phyloP scores from a whole-genome alignment of 2,329 filamentous ascomycete genomes.

The Cercospora canescens region DNA sequence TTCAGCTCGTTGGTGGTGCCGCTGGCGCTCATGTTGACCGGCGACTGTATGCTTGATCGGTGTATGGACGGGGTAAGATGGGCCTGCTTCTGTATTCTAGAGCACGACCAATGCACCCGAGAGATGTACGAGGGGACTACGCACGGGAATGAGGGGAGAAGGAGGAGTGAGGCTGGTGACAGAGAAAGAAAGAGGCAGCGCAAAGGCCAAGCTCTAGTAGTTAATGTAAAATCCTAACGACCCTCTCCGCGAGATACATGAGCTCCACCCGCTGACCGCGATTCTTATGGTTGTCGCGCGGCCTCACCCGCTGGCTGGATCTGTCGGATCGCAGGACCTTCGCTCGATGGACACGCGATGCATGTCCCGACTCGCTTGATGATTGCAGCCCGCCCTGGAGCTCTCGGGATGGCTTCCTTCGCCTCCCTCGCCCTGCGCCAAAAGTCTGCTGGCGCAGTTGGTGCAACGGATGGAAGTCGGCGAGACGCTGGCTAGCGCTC shows the following conservation, averaged over 20 bases:
- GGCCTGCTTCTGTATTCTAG: neutral
- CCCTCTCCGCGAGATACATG: neutral
- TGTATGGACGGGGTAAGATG: neutral
- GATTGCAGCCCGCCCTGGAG: neutral
- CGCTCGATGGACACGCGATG: neutral
- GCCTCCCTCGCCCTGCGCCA: neutral
- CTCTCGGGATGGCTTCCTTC: constrained; percentile 8
- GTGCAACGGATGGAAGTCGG: constrained; percentile 10
- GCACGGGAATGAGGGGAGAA: neutral
- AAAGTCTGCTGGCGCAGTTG: too few species aligned
- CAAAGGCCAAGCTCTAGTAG: constrained; percentile 1
- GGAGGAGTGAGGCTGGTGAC: neutral
- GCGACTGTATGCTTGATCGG: neutral
- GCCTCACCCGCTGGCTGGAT: neutral
- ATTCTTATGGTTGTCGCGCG: neutral
- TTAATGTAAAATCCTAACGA: constrained; percentile 10
- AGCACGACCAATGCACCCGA: neutral
- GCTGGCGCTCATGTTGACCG: constrained; percentile 31
- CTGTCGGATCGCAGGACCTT: neutral
- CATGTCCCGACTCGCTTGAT: neutral
- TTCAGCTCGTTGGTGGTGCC: constrained; percentile 71
- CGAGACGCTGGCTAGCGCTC: neutral
- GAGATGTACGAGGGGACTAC: neutral
- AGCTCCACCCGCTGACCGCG: constrained; percentile 8
- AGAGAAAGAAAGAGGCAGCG: neutral